Evolutionary conservation across 495 filamentous ascomycete genomes (phyloP), one percentile per base, ranked within the genome.

Genomic region (Talaromyces stipitatus): DNA sequence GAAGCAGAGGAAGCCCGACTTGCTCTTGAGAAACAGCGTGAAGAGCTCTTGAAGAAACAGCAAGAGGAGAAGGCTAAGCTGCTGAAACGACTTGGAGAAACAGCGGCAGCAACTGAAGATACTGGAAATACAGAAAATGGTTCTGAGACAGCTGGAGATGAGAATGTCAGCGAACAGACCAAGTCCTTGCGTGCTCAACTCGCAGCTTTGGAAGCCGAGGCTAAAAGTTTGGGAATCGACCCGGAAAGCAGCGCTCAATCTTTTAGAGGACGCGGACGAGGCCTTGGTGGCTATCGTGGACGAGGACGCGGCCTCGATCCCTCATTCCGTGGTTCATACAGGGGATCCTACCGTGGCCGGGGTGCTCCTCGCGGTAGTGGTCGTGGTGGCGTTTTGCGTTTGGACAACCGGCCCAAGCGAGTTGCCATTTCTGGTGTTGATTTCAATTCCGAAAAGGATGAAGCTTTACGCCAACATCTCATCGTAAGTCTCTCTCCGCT

Each of bases 361-460:
- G 86, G 82, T 6, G 82, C 80, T 16, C 67, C 66, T 46, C 64
- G 64, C 41, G 69, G 79, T 45, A 77, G 77, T 1, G 73, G 79
- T 12, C 76, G 78, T 20, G 72, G 72, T 54, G 86, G 85, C 6
- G 83, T 88, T 9, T 85, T 89, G 61, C 89, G 87, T 30, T 75
- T 98, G 24, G 94, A 98, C 64, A 95, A 95, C 63, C 79, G 94
- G 24, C 87, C 94, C 2, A 90, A 85, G 71, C 84, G 79, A 54
- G 79, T 98, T 11, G 78, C 81, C 4, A 75, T 98, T 22, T 78
- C 83, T 20, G 89, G 87, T 8, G 78, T 87, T 18, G 83, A 89
- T 56, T 80, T 87, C 48, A 81, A 84, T 28, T 71, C 80, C 1
- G 84, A 85, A 57, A 86, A 83, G 68, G 91, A 97, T 59, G 94